These are phyloP conservation scores for Diaporthe nobilis DNA, from an alignment of 2,329 filamentous ascomycete species.

Conservation along the genomic window DNA sequence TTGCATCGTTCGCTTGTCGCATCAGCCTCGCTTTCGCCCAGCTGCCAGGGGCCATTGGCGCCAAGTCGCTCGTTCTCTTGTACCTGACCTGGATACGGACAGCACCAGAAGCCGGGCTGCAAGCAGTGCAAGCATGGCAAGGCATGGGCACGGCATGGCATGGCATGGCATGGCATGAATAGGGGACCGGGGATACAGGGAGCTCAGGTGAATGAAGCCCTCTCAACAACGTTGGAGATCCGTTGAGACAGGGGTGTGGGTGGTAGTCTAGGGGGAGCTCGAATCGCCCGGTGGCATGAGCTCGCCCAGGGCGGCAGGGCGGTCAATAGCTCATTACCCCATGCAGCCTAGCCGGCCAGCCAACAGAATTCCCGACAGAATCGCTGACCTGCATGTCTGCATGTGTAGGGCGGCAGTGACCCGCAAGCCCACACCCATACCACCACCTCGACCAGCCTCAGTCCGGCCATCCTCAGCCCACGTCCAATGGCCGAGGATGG, in stretches of 20 bases:
- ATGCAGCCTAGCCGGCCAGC: constrained; percentile 35
- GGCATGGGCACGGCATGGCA: constrained; percentile 15
- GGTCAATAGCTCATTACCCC: constrained; percentile 40
- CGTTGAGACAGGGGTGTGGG: constrained; percentile 13
- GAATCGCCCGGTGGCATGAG: constrained; percentile 18
- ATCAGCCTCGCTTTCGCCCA: constrained; percentile 9
- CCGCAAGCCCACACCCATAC: constrained; percentile 20
- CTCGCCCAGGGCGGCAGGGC: constrained; percentile 21
- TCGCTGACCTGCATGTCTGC: constrained; percentile 16
- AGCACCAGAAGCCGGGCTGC: background rate
- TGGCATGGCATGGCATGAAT: constrained; percentile 14
- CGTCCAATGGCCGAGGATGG: constrained; percentile 4
- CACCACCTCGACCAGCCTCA: background rate
- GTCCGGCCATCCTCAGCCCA: constrained; percentile 16
- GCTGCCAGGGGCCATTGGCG: background rate
- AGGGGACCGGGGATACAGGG: constrained; percentile 11
- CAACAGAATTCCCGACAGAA: constrained; percentile 22
- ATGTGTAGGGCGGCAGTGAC: constrained; percentile 37
- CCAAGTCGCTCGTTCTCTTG: constrained; percentile 9
- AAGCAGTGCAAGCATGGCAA: constrained; percentile 1
- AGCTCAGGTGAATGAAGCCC: background rate
- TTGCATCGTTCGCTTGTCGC: background rate
- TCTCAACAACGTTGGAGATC: constrained; percentile 34
- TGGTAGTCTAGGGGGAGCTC: constrained; percentile 10
- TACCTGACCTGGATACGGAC: constrained; percentile 17